Percentiles rank a stretch among this genome's conserved stretches.
phyloP scores from a whole-genome alignment of 2,329 filamentous ascomycete genomes.

The Rutstroemia sp. region DNA sequence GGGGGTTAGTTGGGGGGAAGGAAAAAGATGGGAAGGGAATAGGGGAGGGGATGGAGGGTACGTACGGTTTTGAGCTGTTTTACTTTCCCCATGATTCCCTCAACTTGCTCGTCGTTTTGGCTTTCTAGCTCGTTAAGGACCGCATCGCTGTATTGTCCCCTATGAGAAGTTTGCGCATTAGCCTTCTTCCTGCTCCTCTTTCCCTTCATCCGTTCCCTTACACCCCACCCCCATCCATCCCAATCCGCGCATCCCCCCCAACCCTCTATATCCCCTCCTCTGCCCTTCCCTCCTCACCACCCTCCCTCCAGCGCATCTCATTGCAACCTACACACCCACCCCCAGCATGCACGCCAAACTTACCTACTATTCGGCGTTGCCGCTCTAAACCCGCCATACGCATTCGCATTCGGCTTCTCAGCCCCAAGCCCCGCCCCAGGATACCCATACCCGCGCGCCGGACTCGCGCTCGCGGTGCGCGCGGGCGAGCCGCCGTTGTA shows the following conservation, averaged over 20 bases:
- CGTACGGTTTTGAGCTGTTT: conserved; percentile 80
- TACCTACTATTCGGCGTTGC: conserved; percentile 68
- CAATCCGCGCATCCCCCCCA: neutral
- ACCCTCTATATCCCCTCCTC: conserved; percentile 1
- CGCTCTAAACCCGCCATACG: conserved; percentile 44
- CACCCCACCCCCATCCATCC: no score
- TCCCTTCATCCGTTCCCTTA: no score
- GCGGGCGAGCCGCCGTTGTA: conserved; percentile 48
- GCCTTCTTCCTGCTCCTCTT: neutral
- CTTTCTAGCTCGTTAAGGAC: conserved; percentile 90
- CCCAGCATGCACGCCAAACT: conserved; percentile 27
- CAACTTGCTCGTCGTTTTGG: conserved; percentile 86
- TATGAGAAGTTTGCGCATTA: conserved; percentile 28
- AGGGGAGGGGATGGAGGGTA: neutral
- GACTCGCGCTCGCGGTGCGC: conserved; percentile 10
- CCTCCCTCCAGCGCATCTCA: neutral
- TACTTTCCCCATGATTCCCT: conserved; percentile 87
- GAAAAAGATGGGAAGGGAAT: neutral
- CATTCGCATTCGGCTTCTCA: conserved; percentile 17
- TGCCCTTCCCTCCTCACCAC: neutral
- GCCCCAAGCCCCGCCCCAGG: conserved; percentile 33
- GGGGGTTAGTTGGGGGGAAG: neutral
- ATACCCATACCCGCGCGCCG: conserved; percentile 42
- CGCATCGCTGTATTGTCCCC: conserved; percentile 87
- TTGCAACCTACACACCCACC: no score